phyloP scores from a whole-genome alignment of 257 asterid genomes.

The Cinchona pubescens region DNA sequence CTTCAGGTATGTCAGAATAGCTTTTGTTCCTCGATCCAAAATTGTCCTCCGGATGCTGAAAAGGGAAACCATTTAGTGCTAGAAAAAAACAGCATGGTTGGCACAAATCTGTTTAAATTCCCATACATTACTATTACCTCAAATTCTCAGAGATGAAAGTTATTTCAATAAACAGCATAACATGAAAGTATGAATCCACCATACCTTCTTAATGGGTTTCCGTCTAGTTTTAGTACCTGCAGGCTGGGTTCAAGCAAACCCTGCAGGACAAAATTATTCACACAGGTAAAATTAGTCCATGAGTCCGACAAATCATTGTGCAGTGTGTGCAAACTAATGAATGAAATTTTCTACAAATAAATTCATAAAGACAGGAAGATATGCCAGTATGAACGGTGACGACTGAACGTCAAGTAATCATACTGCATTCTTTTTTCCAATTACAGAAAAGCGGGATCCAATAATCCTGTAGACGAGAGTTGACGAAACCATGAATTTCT shows the following conservation, averaged over 20 bases:
- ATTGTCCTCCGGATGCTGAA: slow-evolving; percentile 89
- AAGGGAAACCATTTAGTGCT: neutral
- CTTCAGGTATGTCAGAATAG: slow-evolving; percentile 65
- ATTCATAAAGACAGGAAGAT: neutral
- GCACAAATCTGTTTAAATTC: neutral
- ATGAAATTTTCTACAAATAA: neutral
- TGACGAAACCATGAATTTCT: no score
- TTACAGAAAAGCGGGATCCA: neutral
- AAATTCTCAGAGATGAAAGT: neutral
- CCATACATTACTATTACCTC: neutral
- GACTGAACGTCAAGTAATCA: neutral
- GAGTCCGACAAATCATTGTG: neutral
- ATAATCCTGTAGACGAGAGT: no score
- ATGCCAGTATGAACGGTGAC: neutral
- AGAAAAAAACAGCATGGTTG: neutral
- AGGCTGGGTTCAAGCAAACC: slow-evolving; percentile 83
- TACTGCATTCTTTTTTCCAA: neutral
- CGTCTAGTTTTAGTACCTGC: slow-evolving; percentile 80
- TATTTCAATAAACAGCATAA: neutral
- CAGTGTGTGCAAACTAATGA: neutral
- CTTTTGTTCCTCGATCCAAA: slow-evolving; percentile 86
- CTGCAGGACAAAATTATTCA: slow-evolving; percentile 45
- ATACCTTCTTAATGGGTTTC: slow-evolving; percentile 93
- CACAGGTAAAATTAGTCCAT: slow-evolving; percentile 11
- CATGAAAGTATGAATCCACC: neutral